These are phyloP conservation scores for Tinospora cordifolia DNA, from an alignment of 164 flowering plant genomes.

Conservation along the genomic window DNA sequence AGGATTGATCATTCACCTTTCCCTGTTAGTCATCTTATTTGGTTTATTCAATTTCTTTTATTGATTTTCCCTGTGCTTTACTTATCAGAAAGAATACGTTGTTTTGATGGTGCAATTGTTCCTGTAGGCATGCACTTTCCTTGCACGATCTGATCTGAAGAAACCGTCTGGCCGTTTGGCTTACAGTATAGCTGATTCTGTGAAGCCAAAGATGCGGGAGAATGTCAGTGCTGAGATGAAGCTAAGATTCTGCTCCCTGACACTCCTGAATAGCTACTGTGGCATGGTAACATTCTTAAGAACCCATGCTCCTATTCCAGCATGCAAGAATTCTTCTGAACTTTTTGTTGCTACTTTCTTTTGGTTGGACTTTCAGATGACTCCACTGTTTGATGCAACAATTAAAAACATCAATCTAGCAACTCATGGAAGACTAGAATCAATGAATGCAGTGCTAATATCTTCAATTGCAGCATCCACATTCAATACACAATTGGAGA, in stretches of 20 bases:
- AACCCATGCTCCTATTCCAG: background rate
- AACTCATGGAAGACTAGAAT: constrained; percentile 78
- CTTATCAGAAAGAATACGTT: too few relatives aligned
- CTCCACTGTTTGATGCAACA: constrained; percentile 83
- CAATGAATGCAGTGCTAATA: constrained; percentile 89
- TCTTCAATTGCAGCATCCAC: constrained; percentile 97
- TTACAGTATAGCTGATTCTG: constrained; percentile 64
- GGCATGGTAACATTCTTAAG: constrained; percentile 66
- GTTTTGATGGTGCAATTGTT: background rate
- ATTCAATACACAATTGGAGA: constrained; percentile 80
- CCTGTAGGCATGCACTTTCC: constrained; percentile 88
- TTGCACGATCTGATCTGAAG: constrained; percentile 82
- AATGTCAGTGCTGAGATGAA: constrained; percentile 85
- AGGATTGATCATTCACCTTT: too few relatives aligned
- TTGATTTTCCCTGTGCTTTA: too few relatives aligned
- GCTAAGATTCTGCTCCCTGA: constrained; percentile 68
- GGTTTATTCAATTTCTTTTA: too few relatives aligned
- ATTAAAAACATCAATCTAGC: constrained; percentile 87
- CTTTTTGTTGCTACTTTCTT: background rate
- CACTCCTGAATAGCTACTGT: constrained; percentile 74
- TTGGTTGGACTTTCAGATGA: constrained; percentile 51
- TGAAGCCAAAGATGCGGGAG: constrained; percentile 76
- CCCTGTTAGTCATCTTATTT: too few relatives aligned
- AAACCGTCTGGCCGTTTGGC: constrained; percentile 83
- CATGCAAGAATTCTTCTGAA: background rate